A percentile compares a stretch with the other conserved stretches of the same genome.
These are phyloP conservation scores for Fistulinella prunicolor DNA, from an alignment of 768 basidiomycete species.

Conservation along the genomic window DNA sequence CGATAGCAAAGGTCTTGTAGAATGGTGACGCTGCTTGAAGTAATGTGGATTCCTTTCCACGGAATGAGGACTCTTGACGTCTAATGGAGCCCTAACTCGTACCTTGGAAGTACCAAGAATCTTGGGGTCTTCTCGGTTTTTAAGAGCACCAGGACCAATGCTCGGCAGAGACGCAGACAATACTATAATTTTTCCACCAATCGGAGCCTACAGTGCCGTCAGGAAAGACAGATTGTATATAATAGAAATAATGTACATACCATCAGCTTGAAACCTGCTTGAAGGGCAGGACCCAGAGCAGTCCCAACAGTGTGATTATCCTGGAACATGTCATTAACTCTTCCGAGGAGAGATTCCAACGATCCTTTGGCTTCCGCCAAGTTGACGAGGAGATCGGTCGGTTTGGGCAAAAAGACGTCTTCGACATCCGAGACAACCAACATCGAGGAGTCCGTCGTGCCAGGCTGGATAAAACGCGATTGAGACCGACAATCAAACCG, in stretches of 20 bases:
- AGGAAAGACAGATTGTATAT: not conserved
- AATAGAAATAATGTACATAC: constrained; percentile 37
- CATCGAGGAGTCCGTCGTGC: constrained; percentile 81
- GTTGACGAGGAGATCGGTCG: constrained; percentile 94
- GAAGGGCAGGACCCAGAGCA: constrained; percentile 91
- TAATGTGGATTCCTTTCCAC: constrained; percentile 75
- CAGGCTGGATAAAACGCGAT: constrained; percentile 43
- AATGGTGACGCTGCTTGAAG: constrained; percentile 92
- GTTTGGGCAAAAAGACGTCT: constrained; percentile 97
- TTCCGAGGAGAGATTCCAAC: constrained; percentile 76
- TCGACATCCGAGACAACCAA: constrained; percentile 96
- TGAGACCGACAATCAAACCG: constrained; percentile 1
- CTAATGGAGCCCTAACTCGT: not conserved
- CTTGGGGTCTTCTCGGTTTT: constrained; percentile 96
- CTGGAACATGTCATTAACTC: constrained; percentile 95
- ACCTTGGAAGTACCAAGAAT: constrained; percentile 93
- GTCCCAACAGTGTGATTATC: constrained; percentile 93
- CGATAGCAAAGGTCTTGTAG: constrained; percentile 99
- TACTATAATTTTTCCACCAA: constrained; percentile 92
- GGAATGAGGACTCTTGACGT: constrained; percentile 1
- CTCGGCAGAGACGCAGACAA: constrained; percentile 85
- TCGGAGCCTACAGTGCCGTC: constrained; percentile 57
- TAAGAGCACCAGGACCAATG: constrained; percentile 85
- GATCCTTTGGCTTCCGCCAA: constrained; percentile 78
- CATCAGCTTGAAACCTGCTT: constrained; percentile 95